A percentile compares a stretch with the other conserved stretches of the same genome.
Conservation (phyloP, 495 filamentous ascomycete species). For the Sabuloglossum arenarium region DNA sequence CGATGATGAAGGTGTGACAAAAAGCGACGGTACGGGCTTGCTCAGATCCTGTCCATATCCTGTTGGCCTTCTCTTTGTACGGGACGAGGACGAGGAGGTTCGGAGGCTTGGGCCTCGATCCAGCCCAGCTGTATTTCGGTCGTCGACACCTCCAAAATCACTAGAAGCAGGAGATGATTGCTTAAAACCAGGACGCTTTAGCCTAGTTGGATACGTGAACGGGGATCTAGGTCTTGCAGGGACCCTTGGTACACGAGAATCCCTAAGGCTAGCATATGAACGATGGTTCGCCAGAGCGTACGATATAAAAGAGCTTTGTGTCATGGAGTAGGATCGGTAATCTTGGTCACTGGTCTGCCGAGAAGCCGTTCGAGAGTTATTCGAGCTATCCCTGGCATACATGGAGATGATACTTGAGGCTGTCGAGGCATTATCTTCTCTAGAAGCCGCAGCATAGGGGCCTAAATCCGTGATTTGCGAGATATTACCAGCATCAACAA, state of each 20-base stretch:
- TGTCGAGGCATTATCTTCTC: slow-evolving; percentile 1
- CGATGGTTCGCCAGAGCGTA: slow-evolving; percentile 27
- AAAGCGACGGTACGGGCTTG: background rate
- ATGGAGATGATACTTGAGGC: slow-evolving; percentile 22
- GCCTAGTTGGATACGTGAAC: background rate
- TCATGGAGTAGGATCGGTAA: slow-evolving; percentile 37
- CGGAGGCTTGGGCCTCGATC: background rate
- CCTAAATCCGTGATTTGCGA: background rate
- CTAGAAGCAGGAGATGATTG: background rate
- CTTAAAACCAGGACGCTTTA: background rate
- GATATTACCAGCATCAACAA: background rate
- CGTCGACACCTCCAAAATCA: background rate
- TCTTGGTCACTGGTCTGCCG: slow-evolving; percentile 18
- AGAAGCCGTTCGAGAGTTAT: background rate
- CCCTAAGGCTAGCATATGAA: slow-evolving; percentile 30
- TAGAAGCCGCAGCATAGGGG: background rate
- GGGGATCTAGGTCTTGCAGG: background rate
- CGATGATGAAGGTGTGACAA: background rate
- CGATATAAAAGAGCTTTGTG: slow-evolving; percentile 25
- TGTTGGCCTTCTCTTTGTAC: background rate
- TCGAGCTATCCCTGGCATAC: background rate
- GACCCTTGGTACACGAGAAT: slow-evolving; percentile 13
- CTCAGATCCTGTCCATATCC: background rate
- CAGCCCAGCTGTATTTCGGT: background rate
- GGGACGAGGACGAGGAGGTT: background rate